Conservation (phyloP, 176 grass and related monocot species). For the Oryza meridionalis region DNA sequence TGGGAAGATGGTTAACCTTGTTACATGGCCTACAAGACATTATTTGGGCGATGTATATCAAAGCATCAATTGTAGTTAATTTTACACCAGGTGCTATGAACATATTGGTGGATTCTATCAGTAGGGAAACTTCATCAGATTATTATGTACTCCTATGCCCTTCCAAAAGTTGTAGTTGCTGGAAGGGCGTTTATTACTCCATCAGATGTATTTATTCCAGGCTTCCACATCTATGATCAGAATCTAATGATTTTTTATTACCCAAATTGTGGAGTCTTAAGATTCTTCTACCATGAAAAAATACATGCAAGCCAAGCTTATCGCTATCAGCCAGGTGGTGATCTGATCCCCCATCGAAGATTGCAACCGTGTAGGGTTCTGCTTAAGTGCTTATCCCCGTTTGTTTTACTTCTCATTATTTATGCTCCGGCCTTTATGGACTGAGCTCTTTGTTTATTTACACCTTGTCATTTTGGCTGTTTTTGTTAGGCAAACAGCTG, state of each 20-base stretch:
- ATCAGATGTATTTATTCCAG: not conserved
- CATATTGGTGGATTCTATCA: not conserved
- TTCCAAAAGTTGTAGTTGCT: conserved; percentile 29
- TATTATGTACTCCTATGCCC: not conserved
- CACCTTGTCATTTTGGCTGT: conserved; percentile 19
- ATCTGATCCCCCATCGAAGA: not conserved
- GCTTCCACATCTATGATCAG: not conserved
- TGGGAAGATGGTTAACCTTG: conserved; percentile 17
- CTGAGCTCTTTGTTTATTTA: not conserved
- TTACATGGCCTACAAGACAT: conserved; percentile 17
- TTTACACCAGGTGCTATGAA: conserved; percentile 7
- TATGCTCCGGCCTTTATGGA: not conserved
- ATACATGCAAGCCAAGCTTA: conserved; percentile 29
- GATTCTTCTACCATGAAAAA: not conserved
- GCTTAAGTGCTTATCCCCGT: not conserved
- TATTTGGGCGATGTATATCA: conserved; percentile 39
- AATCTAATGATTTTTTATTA: not conserved
- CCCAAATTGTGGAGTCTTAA: not conserved
- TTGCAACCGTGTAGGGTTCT: not conserved
- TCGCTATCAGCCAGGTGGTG: conserved; percentile 21
- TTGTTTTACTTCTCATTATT: not conserved
- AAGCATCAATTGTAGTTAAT: conserved; percentile 34
- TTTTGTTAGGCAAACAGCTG: conserved; percentile 34
- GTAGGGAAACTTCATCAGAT: not conserved
- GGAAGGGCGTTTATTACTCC: conserved; percentile 4